Evolutionary conservation across 148 eudicot genomes (phyloP), one percentile per base, ranked within the genome.

Genomic region (Rheum nobile): DNA sequence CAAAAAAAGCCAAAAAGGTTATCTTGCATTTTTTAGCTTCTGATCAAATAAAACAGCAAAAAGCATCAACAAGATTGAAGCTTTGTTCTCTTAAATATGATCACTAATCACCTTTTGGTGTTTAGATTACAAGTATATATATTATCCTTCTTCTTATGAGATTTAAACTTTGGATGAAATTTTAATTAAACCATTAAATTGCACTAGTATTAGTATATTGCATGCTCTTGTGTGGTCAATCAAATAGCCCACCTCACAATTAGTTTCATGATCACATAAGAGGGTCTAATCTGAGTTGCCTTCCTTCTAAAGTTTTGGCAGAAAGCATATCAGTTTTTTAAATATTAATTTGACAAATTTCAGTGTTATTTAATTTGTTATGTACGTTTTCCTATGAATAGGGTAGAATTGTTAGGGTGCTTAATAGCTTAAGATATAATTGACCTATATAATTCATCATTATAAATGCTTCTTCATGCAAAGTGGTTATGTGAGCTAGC

Each of bases 1-100:
- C 73, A 38, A 71, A 71, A 69, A 41, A 6, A 71, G 73, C 73
- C 73, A 41, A 71, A 71, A 71, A 71, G 73, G 17, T 71, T 71
- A 71, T 71, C 73, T 38, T 71, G 48, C 73, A 71, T 71, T n/a
- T 68, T n/a, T 71, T 43, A 71, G 48, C 73, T 38, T 71, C 48
- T 71, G 73, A 71, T 71, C 73, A 71, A 59, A 41, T 71, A 26
- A 41, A 13, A 34, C 41, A 65, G 70, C 70, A 65, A 65, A 65
- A 65, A 34, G 70, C n/a, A 32, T 65, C 70, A 65, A 6, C 21
- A 65, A n/a, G 39, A 31, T 65, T 65, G 70, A 65, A 65, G 70
- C 70, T 65, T 65, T 32, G 39, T 17, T 32, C 70, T 14, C 41
- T 65, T 31, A 34, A 65, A 34, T 65, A 65, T 65, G 70, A 65